Base-by-base conservation (phyloP, 495 filamentous ascomycete genomes). In the Penicillium nucicola region DNA sequence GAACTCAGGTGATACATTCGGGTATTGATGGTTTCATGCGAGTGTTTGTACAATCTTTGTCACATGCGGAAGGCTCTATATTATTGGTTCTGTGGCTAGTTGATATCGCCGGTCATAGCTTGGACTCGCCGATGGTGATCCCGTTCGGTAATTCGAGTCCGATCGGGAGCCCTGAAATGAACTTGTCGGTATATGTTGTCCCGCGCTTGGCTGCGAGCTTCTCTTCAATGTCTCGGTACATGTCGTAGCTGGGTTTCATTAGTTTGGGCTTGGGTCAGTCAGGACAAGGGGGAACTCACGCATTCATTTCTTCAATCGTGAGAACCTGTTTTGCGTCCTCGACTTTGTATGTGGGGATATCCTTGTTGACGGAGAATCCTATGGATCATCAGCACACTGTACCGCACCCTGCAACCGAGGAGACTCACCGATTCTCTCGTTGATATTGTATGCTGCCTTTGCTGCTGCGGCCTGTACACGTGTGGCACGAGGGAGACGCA, bases 271-370 rank as follows among this genome's bases (percentile, higher is more conserved):
- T 65, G 52, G 32, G 20, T 31, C 9, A 4, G 11, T 12, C 15
- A 12, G 20, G 30, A 3, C 14, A 1, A 4, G 14, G 10, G 1
- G 9, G 2, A 68, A 68, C 75, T 65, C 56, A 77, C 71, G 59
- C 58, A 42, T 79, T 78, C 74, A 79, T 79, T 42, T 79, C 75
- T 48, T 78, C 75, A 31, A 78, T 76, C 0, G 75, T 79, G n/a
- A 79, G 50, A 23, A 75, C 74, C 39, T 71, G 65, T 50, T 74
- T 72, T 52, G 71, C 63, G 52, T 77, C 68, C 34, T 67, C 67
- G 4, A 78, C 75, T 42, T 68, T 74, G 52, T 79, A 77, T n/a
- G 62, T 61, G 12, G 67, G 48, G 32, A 54, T 75, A 30, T 64
- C 39, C 8, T 65, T 75, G 41, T 78, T 77, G 41, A 63, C 67